phyloP scores from a whole-genome alignment of 257 asterid species.

The Petrea volubilis region DNA sequence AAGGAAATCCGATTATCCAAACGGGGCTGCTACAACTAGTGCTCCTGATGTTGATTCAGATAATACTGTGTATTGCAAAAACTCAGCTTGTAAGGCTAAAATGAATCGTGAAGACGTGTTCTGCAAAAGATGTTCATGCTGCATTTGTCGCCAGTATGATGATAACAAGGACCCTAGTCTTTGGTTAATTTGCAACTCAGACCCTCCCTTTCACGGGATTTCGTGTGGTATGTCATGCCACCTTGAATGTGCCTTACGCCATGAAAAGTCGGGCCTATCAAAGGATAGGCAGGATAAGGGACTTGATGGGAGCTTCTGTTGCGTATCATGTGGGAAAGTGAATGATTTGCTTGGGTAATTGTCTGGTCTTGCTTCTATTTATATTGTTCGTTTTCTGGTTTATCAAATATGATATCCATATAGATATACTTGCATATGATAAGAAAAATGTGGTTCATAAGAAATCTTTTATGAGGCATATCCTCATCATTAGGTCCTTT shows the following conservation, averaged over 20 bases:
- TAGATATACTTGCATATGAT: background rate
- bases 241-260: constrained; percentile 84
- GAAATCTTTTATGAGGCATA: background rate
- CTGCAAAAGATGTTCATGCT: constrained; percentile 96
- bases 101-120: constrained; percentile 46
- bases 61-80: constrained; percentile 54
- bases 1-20: constrained; percentile 50
- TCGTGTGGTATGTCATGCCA: constrained; percentile 97
- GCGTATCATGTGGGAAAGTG: constrained; percentile 83
- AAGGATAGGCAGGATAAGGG: constrained; percentile 54
- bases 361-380: constrained; percentile 12
- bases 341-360: constrained; percentile 83
- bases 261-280: constrained; percentile 67
- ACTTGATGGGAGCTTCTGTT: constrained; percentile 80
- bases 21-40: constrained; percentile 29
- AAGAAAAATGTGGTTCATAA: background rate
- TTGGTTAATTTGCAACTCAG: constrained; percentile 89
- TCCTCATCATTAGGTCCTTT: background rate
- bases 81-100: constrained; percentile 88
- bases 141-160: constrained; percentile 81
- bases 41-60: constrained; percentile 36
- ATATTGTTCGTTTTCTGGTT: background rate
- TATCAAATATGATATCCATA: background rate
- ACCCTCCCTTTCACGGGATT: constrained; percentile 68
- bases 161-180: constrained; percentile 96